phyloP scores from a whole-genome alignment of 495 filamentous ascomycete species.

The Talaromyces borbonicus region DNA sequence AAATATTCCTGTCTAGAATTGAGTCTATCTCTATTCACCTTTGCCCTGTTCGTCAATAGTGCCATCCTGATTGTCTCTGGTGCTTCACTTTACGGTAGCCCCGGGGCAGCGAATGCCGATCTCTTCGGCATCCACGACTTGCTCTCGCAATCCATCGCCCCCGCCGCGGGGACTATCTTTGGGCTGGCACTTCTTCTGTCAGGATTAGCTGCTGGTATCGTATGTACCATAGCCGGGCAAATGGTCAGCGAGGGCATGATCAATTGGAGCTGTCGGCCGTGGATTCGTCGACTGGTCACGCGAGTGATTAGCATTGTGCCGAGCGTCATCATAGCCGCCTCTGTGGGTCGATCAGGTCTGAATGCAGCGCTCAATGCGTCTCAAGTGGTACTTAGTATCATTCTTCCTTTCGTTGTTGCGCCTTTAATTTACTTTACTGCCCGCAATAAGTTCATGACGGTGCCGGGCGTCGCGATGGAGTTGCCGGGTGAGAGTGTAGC shows the following conservation, averaged over 20 bases:
- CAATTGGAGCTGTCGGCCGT: conserved; percentile 59
- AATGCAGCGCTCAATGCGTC: conserved; percentile 63
- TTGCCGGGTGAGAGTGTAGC: conserved; percentile 2
- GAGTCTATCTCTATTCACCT: conserved; percentile 70
- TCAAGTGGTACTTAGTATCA: conserved; percentile 73
- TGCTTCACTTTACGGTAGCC: conserved; percentile 55
- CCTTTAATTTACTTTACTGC: conserved; percentile 86
- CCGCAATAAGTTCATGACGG: conserved; percentile 71
- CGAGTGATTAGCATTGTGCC: conserved; percentile 68
- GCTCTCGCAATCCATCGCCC: conserved; percentile 57
- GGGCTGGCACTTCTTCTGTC: conserved; percentile 70
- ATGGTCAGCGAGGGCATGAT: conserved; percentile 76
- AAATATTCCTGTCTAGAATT: conserved; percentile 74
- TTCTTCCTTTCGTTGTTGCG: conserved; percentile 71
- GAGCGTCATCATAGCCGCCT: conserved; percentile 71
- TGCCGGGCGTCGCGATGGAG: conserved; percentile 24
- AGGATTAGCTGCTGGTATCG: conserved; percentile 66
- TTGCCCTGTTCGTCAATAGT: conserved; percentile 89
- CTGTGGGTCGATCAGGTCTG: conserved; percentile 61
- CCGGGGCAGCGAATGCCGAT: conserved; percentile 51
- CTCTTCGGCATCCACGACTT: conserved; percentile 79
- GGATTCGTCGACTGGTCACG: conserved; percentile 62
- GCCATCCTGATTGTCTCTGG: conserved; percentile 86
- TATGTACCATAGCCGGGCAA: conserved; percentile 77
- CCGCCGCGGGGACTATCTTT: conserved; percentile 65